Conservation (phyloP, 257 asterid genomes). For the Solanum medicagineum region DNA sequence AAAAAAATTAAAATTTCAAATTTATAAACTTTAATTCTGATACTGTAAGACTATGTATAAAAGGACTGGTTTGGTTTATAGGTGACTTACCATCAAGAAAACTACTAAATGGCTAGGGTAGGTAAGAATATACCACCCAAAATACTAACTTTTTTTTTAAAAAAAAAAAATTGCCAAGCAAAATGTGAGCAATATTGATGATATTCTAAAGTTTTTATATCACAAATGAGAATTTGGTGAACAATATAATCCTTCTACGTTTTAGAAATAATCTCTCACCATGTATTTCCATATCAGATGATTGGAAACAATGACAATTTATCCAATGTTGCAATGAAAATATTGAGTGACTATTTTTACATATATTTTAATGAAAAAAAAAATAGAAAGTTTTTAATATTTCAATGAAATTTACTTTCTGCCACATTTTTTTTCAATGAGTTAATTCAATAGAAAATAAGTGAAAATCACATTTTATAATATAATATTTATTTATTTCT, state of each 20-base stretch:
- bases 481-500: too few relatives aligned
- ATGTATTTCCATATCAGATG: too few relatives aligned
- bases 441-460: too few relatives aligned
- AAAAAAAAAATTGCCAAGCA: not conserved
- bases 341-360: fast-evolving
- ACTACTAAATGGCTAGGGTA: not conserved
- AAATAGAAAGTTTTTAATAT: too few relatives aligned
- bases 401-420: too few relatives aligned
- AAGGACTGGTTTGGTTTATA: not conserved
- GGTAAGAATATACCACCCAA: not conserved
- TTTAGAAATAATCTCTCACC: too few relatives aligned
- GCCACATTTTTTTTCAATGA: too few relatives aligned
- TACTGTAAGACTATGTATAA: not conserved
- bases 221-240: not conserved
- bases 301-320: too few relatives aligned
- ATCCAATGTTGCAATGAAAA: too few relatives aligned
- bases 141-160: not conserved
- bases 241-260: not conserved
- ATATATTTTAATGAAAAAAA: too few relatives aligned
- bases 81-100: not conserved
- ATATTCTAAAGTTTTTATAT: not conserved
- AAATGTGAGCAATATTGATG: not conserved
- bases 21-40: not conserved
- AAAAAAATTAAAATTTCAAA: too few relatives aligned
- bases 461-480: too few relatives aligned